Evolutionary conservation across 768 basidiomycete genomes (phyloP), one percentile per base, ranked within the genome.

Genomic region (Amylocystis lapponica): DNA sequence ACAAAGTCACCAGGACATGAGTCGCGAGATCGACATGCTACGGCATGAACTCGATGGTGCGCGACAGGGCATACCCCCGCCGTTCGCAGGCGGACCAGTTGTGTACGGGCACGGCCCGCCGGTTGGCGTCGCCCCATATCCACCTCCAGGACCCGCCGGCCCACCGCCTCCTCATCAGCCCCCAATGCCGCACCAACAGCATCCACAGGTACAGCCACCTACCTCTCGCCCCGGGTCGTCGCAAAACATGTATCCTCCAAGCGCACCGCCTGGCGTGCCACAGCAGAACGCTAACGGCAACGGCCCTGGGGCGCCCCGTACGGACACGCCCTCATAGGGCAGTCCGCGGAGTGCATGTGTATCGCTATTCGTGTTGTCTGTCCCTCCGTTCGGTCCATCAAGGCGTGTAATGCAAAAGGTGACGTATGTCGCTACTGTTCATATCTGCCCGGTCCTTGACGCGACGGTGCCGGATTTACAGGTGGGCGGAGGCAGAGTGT

Each of bases 11-110:
- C 77, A 82, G 55, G 82, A 87, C 31, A 79, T 91, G 81, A 68
- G 70, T 2, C 75, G 84, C 47, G 89, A 93, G 60, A 73, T 91
- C 32, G 88, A 90, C 33, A 71, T 80, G 62, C 65, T 92, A 45
- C 74, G 86, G 55, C 81, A 84, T 53, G 90, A 93, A 60, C 57
- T 88, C 37, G 86, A 79, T 19, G 60, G 61, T 46, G 45, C 76
- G 43, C 83, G 83, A 38, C 73, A 79, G 56, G 83, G 80, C 32
- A 68, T 65, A 29, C 57, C 61, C 23, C 62, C 74, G 3, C 60
- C 72, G 2, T 81, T 79, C 54, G 64, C 76, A 17, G 64, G 68
- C 36, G 74, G 64, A 8, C 69, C 75, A 12, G 63, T 70, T 23
- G 69, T 77, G 22, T 83, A 80, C 56, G 66, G 65, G 17, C 77